Evolutionary conservation across 768 basidiomycete species (phyloP).

Genomic region (Leucogyrophana mollusca): DNA sequence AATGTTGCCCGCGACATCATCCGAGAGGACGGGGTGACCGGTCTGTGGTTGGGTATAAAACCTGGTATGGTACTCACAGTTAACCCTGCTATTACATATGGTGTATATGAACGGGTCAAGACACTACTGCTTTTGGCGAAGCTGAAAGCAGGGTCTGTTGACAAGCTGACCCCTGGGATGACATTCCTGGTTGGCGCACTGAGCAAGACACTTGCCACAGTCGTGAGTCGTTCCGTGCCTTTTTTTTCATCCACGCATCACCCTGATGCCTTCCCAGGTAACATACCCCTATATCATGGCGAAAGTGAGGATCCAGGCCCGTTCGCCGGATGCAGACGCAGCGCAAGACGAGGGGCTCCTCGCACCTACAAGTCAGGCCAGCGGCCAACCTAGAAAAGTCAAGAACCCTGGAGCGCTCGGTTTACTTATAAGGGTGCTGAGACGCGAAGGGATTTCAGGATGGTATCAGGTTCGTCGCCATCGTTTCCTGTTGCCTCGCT

Average conservation of each 20-base stretch:
- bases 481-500: not conserved
- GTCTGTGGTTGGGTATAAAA: constrained; percentile 91
- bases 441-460: constrained; percentile 78
- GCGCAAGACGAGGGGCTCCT: constrained; percentile 37
- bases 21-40: constrained; percentile 81
- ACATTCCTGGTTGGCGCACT: constrained; percentile 87
- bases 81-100: constrained; percentile 98
- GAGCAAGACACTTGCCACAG: constrained; percentile 93
- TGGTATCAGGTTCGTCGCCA: constrained; percentile 83
- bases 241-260: not conserved
- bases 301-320: constrained; percentile 93
- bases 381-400: constrained; percentile 21
- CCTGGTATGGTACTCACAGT: constrained; percentile 94
- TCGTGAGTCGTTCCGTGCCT: constrained; percentile 54
- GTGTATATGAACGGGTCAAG: constrained; percentile 91
- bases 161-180: constrained; percentile 73
- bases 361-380: not conserved
- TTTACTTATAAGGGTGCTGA: constrained; percentile 69
- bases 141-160: constrained; percentile 38
- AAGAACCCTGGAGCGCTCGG: constrained; percentile 74
- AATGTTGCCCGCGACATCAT: constrained; percentile 84
- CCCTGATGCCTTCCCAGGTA: constrained; percentile 47
- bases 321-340: constrained; percentile 53
- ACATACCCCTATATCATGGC: constrained; percentile 97
- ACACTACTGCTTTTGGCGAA: constrained; percentile 60